phyloP scores from a whole-genome alignment of 2,329 filamentous ascomycete genomes.

The Trichophyton benhamiae region DNA sequence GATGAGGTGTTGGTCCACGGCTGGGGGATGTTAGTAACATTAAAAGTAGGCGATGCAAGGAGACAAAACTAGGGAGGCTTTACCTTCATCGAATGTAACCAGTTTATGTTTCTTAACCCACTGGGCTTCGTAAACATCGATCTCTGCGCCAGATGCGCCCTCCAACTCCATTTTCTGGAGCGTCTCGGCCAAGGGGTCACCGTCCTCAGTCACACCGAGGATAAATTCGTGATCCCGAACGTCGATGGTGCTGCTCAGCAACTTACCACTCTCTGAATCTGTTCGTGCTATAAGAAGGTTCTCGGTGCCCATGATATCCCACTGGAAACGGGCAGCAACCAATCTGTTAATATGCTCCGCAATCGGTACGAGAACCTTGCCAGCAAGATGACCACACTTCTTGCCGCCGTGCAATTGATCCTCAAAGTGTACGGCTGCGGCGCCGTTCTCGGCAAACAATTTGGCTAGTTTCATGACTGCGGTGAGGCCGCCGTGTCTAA shows the following conservation, averaged over 20 bases:
- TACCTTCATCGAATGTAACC: slow-evolving; percentile 76
- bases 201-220: slow-evolving; percentile 67
- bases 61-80: background rate
- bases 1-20: slow-evolving; percentile 62
- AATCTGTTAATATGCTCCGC: slow-evolving; percentile 95
- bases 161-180: slow-evolving; percentile 78
- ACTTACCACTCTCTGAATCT: slow-evolving; percentile 84
- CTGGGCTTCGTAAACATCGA: slow-evolving; percentile 70
- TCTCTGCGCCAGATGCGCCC: slow-evolving; percentile 65
- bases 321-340: slow-evolving; percentile 84
- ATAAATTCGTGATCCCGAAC: slow-evolving; percentile 96
- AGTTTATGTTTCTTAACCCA: slow-evolving; percentile 83
- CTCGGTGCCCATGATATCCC: slow-evolving; percentile 95
- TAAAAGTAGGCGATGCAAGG: background rate
- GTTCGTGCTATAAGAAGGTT: slow-evolving; percentile 91
- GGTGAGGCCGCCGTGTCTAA: slow-evolving; percentile 73
- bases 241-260: slow-evolving; percentile 83
- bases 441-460: slow-evolving; percentile 92
- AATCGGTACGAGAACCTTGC: slow-evolving; percentile 86
- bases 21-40: slow-evolving; percentile 26
- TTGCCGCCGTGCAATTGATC: slow-evolving; percentile 97
- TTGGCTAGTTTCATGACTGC: slow-evolving; percentile 94
- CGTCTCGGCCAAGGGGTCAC: slow-evolving; percentile 72
- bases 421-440: slow-evolving; percentile 92
- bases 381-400: slow-evolving; percentile 93